Conservation (phyloP, 208 protist species). For the Acanthamoeba triangularis region DNA sequence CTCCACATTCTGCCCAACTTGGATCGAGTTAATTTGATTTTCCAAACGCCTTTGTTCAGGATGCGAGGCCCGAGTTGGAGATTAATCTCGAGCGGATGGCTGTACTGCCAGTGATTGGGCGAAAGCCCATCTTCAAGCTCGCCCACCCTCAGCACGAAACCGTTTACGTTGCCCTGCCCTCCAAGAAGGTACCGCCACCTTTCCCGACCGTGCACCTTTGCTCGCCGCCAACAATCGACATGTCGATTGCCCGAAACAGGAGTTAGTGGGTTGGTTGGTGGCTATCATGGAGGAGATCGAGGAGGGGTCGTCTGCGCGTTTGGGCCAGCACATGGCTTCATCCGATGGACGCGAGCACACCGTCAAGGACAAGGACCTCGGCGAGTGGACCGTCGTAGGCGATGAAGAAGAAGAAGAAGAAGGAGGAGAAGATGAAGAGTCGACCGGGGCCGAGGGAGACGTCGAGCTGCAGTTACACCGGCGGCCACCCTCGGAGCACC, state of each 20-base stretch:
- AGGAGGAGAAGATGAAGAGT: background rate
- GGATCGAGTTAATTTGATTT: too few species aligned
- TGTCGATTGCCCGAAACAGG: too few species aligned
- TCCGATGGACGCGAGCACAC: background rate
- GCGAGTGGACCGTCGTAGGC: background rate
- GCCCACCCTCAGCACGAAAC: background rate
- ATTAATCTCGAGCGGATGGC: background rate
- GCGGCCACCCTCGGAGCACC: too few species aligned
- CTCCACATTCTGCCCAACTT: background rate
- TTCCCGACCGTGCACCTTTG: too few species aligned
- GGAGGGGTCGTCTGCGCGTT: background rate
- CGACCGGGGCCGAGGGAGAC: too few species aligned
- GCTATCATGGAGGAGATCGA: constrained; percentile 17
- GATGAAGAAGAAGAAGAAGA: background rate
- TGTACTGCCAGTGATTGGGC: background rate
- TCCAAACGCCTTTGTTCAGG: too few species aligned
- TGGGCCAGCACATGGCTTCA: background rate
- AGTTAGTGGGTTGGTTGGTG: background rate
- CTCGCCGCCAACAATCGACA: background rate
- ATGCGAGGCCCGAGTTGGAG: background rate
- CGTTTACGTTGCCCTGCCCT: background rate
- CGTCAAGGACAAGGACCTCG: constrained; percentile 1
- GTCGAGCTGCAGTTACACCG: too few species aligned
- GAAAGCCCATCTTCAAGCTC: background rate
- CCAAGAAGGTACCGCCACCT: background rate